phyloP scores from a whole-genome alignment of 2,329 filamentous ascomycete genomes.

The Epichloe uncinata region DNA sequence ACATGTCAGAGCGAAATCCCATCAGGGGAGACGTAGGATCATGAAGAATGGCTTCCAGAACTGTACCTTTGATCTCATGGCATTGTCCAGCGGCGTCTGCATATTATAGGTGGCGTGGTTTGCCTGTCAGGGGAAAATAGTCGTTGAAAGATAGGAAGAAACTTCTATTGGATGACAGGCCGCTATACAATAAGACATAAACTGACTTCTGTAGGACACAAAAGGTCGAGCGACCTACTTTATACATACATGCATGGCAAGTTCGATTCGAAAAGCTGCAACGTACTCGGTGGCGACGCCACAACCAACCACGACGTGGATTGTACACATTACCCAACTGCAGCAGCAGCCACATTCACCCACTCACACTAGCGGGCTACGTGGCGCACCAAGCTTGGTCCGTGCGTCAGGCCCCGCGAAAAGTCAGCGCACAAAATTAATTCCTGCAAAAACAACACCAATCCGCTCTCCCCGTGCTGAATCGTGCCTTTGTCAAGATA shows the following conservation, averaged over 20 bases:
- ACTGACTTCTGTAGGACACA: too few species aligned
- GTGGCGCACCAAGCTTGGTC: slow-evolving; percentile 6
- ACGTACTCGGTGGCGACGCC: slow-evolving; percentile 1
- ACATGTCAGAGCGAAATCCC: neutral
- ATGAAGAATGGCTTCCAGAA: too few species aligned
- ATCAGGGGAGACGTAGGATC: neutral
- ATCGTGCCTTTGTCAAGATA: slow-evolving; percentile 8
- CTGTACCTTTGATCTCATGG: slow-evolving; percentile 53
- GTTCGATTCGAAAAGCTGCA: neutral
- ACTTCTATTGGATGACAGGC: too few species aligned
- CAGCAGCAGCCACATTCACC: neutral
- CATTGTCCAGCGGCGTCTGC: slow-evolving; percentile 57
- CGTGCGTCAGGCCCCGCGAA: slow-evolving; percentile 14
- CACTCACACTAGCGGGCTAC: neutral
- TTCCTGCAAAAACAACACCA: neutral
- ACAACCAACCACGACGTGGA: neutral
- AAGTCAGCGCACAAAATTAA: slow-evolving; percentile 7
- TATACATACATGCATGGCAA: neutral
- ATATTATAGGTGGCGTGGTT: slow-evolving; percentile 26
- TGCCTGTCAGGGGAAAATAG: too few species aligned
- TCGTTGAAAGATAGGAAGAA: too few species aligned
- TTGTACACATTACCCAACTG: too few species aligned
- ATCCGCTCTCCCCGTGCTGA: neutral
- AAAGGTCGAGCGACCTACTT: too few species aligned
- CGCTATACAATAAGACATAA: too few species aligned